Percentiles rank a stretch among this genome's conserved stretches.
Evolutionary conservation across 441 rosid genomes (phyloP).

Genomic region (Erodium chrysanthum): DNA sequence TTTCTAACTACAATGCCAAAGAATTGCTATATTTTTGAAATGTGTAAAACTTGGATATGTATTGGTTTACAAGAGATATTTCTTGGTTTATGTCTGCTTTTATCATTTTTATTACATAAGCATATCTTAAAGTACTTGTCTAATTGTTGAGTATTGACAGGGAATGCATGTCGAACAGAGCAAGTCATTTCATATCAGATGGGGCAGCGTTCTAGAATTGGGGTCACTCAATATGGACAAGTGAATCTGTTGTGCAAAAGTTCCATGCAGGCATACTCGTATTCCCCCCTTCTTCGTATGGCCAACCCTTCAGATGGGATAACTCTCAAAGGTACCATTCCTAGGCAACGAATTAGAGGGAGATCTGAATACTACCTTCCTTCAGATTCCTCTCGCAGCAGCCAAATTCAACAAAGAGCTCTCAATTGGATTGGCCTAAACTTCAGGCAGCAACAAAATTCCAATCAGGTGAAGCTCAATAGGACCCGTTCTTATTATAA

Average conservation of each 20-base stretch:
- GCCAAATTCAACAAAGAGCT: constrained; percentile 25
- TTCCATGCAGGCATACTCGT: constrained; percentile 22
- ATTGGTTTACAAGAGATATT: neutral
- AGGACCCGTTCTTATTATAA: constrained; percentile 57
- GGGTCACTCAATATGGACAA: constrained; percentile 21
- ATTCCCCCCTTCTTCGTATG: constrained; percentile 19
- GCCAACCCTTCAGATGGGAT: constrained; percentile 24
- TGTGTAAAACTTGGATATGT: neutral
- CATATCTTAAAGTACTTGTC: constrained; percentile 3
- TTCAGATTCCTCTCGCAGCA: constrained; percentile 20
- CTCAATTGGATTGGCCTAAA: constrained; percentile 19
- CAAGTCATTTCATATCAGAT: constrained; percentile 21
- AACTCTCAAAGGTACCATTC: constrained; percentile 14
- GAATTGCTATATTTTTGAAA: neutral
- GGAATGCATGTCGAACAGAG: constrained; percentile 31
- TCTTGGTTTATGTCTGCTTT: neutral
- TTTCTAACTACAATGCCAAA: neutral
- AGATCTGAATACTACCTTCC: constrained; percentile 27
- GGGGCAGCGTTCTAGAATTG: constrained; percentile 23
- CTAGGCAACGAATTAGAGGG: constrained; percentile 22
- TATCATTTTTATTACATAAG: neutral
- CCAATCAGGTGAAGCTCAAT: constrained; percentile 25
- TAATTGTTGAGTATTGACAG: constrained; percentile 27
- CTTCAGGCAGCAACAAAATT: constrained; percentile 17
- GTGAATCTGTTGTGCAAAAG: constrained; percentile 28